A percentile compares a stretch with the other conserved stretches of the same genome.
phyloP scores from a whole-genome alignment of 352 stramenopile genomes.

The Thalassiosira hispida region DNA sequence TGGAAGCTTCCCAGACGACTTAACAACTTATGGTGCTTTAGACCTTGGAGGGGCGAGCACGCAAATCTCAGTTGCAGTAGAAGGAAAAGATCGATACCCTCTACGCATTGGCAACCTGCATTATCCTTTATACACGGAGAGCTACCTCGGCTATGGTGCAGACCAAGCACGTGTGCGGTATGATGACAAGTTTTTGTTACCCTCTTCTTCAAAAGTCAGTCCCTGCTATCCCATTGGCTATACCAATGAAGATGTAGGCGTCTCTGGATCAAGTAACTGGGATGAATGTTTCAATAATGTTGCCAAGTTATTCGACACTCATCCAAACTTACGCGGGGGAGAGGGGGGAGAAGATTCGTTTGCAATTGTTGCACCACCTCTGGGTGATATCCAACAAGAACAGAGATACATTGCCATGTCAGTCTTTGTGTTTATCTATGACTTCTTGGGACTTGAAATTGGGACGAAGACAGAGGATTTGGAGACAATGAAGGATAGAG shows the following conservation, averaged over 20 bases:
- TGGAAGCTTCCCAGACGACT: constrained; percentile 47
- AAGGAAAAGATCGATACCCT: constrained; percentile 64
- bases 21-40: constrained; percentile 81
- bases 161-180: constrained; percentile 72
- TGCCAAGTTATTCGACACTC: constrained; percentile 29
- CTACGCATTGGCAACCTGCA: constrained; percentile 78
- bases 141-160: constrained; percentile 87
- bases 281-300: constrained; percentile 50
- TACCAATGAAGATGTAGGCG: constrained; percentile 39
- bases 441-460: constrained; percentile 73
- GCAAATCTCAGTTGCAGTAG: constrained; percentile 84
- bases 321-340: background rate
- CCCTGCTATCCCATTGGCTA: constrained; percentile 80
- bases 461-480: constrained; percentile 48
- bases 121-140: constrained; percentile 85
- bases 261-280: constrained; percentile 40
- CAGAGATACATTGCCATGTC: constrained; percentile 77
- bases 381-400: constrained; percentile 1
- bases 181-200: constrained; percentile 31
- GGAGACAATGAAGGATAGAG: constrained; percentile 43
- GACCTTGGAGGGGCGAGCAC: constrained; percentile 86
- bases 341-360: background rate
- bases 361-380: background rate
- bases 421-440: constrained; percentile 79
- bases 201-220: constrained; percentile 47